phyloP scores from a whole-genome alignment of 306 rosid genomes.

The Sicyos edulis region DNA sequence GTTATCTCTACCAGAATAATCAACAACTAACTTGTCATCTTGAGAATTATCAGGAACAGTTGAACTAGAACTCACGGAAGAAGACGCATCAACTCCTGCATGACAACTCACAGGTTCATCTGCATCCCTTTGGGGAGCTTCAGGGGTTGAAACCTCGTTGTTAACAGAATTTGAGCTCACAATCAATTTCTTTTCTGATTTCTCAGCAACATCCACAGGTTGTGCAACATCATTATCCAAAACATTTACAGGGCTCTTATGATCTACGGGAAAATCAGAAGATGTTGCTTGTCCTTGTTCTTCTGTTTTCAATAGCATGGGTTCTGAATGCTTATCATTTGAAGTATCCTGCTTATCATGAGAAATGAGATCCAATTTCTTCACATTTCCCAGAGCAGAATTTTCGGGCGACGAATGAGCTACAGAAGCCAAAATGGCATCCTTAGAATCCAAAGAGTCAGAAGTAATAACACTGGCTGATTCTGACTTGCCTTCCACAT shows the following conservation, averaged over 20 bases:
- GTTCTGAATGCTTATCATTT: conserved; percentile 30
- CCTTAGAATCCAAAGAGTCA: conserved; percentile 35
- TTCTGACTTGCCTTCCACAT: conserved; percentile 22
- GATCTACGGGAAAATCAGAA: conserved; percentile 29
- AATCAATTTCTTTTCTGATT: conserved; percentile 27
- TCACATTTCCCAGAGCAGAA: conserved; percentile 28
- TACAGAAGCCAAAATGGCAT: conserved; percentile 25
- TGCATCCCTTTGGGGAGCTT: conserved; percentile 26
- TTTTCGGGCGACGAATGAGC: conserved; percentile 35
- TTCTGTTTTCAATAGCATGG: conserved; percentile 21
- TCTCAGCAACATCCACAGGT: conserved; percentile 24
- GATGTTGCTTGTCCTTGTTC: conserved; percentile 25
- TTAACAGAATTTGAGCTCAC: conserved; percentile 24
- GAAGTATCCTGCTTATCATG: conserved; percentile 28
- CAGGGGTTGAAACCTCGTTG: conserved; percentile 24
- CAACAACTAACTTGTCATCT: conserved; percentile 18
- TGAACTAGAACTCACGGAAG: conserved; percentile 26
- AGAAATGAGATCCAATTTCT: conserved; percentile 22
- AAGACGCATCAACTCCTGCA: conserved; percentile 32
- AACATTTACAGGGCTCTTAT: conserved; percentile 21
- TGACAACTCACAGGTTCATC: conserved; percentile 32
- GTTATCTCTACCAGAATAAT: conserved; percentile 33
- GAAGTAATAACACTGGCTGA: conserved; percentile 19
- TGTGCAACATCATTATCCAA: conserved; percentile 23
- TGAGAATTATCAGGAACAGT: conserved; percentile 22